These are phyloP conservation scores for Debaryomyces maramus DNA, from an alignment of 805 yeast genomes.

Conservation along the genomic window DNA sequence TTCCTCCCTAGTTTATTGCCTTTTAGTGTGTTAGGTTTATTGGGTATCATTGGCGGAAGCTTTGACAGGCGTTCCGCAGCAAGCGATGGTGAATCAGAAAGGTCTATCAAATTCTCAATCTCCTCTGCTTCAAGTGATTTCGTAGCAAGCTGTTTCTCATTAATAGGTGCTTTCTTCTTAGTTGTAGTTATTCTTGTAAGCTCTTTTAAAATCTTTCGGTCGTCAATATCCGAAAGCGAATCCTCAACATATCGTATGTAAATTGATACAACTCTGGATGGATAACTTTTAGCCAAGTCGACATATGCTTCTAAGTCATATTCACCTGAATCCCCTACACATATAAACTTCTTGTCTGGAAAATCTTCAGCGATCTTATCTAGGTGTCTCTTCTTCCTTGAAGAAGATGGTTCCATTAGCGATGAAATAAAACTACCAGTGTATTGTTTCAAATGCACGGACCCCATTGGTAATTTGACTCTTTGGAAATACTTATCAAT, in stretches of 20 bases:
- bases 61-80: conserved; percentile 15
- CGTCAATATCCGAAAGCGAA: conserved; percentile 61
- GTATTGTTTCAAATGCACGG: conserved; percentile 86
- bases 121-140: conserved; percentile 13
- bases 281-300: conserved; percentile 60
- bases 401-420: conserved; percentile 82
- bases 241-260: conserved; percentile 76
- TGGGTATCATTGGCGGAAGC: conserved; percentile 48
- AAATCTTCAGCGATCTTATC: conserved; percentile 67
- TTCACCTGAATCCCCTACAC: conserved; percentile 96
- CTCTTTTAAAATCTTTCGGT: conserved; percentile 31
- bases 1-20: conserved; percentile 28
- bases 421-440: conserved; percentile 79
- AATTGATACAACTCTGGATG: conserved; percentile 67
- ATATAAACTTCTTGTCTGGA: conserved; percentile 71
- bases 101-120: conserved; percentile 35
- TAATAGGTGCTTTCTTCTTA: conserved; percentile 10
- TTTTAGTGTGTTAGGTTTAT: conserved; percentile 44
- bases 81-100: conserved; percentile 33
- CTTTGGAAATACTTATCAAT: conserved; percentile 56
- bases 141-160: conserved; percentile 13
- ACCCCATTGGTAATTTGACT: conserved; percentile 70
- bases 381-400: conserved; percentile 70
- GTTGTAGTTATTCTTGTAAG: conserved; percentile 23
- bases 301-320: conserved; percentile 90